These are phyloP conservation scores for Licmophora abbreviata DNA, from an alignment of 108 stramenopile genomes.

Conservation along the genomic window DNA sequence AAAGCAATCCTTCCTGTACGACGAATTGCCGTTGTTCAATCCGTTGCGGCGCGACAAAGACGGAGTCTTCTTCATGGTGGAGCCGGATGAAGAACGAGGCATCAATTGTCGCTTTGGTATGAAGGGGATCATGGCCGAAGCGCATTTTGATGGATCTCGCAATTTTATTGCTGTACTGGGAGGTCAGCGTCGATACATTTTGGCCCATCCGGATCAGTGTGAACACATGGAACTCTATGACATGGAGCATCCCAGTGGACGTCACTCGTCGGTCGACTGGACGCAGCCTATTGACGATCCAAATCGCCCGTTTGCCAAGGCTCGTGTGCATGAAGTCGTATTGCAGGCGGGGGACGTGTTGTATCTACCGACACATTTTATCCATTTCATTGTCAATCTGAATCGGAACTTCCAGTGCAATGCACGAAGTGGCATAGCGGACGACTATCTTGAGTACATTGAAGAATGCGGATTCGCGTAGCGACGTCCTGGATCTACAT, in stretches of 20 bases:
- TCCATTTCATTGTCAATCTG: slow-evolving; percentile 93
- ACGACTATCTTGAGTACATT: slow-evolving; percentile 6
- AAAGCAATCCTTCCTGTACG: slow-evolving; percentile 56
- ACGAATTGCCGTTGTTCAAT: slow-evolving; percentile 82
- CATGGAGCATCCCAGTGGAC: slow-evolving; percentile 75
- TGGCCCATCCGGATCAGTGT: slow-evolving; percentile 88
- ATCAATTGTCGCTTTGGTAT: slow-evolving; percentile 97
- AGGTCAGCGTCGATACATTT: slow-evolving; percentile 76
- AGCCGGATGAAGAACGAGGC: slow-evolving; percentile 78
- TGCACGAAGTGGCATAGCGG: slow-evolving; percentile 72
- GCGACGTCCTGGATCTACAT: no score
- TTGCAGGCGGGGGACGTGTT: slow-evolving; percentile 92
- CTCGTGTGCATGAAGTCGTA: slow-evolving; percentile 82
- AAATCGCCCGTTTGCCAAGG: slow-evolving; percentile 52
- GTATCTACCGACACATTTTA: slow-evolving; percentile 94
- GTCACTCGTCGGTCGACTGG: slow-evolving; percentile 89
- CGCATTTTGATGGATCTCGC: slow-evolving; percentile 88
- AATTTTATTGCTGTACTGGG: slow-evolving; percentile 81
- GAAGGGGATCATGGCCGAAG: slow-evolving; percentile 87
- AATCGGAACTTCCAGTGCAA: slow-evolving; percentile 95
- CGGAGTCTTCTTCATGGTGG: slow-evolving; percentile 77
- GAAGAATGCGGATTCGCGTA: slow-evolving; percentile 2
- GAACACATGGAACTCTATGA: slow-evolving; percentile 74
- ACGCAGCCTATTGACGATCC: slow-evolving; percentile 61
- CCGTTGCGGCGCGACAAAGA: no score